A percentile compares a stretch with the other conserved stretches of the same genome.
Conservation (phyloP, 2,329 filamentous ascomycete species). For the Pseudogymnoascus sp. region DNA sequence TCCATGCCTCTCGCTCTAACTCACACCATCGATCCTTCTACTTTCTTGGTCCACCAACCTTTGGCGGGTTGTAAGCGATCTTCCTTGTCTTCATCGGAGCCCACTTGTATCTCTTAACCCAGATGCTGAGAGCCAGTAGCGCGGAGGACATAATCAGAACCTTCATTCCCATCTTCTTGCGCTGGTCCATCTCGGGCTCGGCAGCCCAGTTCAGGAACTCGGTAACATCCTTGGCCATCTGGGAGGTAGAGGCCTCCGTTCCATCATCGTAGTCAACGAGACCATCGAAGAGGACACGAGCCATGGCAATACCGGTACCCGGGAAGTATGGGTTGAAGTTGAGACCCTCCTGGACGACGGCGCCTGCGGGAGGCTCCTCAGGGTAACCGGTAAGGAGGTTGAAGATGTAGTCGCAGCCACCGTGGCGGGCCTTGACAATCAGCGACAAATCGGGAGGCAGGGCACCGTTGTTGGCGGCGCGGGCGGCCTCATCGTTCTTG, state of each 20-base stretch:
- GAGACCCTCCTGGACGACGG: slow-evolving; percentile 75
- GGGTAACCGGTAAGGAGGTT: slow-evolving; percentile 93
- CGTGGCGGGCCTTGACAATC: slow-evolving; percentile 96
- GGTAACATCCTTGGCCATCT: slow-evolving; percentile 99
- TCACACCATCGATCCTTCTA: slow-evolving; percentile 8
- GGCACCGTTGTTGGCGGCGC: slow-evolving; percentile 96
- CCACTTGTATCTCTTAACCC: slow-evolving; percentile 99
- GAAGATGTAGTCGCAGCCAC: slow-evolving; percentile 98
- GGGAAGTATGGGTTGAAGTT: slow-evolving; percentile 99
- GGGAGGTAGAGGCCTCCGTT: slow-evolving; percentile 87
- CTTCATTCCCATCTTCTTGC: slow-evolving; percentile 99
- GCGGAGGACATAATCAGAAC: slow-evolving; percentile 73
- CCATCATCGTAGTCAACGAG: slow-evolving; percentile 97
- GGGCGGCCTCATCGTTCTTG: slow-evolving; percentile 98
- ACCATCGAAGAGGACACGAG: slow-evolving; percentile 94
- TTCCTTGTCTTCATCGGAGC: slow-evolving; percentile 91
- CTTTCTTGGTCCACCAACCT: slow-evolving; percentile 17
- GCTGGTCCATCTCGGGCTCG: slow-evolving; percentile 98
- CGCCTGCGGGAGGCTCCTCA: slow-evolving; percentile 89
- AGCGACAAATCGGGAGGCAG: slow-evolving; percentile 94
- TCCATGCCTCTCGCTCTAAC: slow-evolving; percentile 17
- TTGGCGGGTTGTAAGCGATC: slow-evolving; percentile 78
- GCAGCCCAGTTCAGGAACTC: slow-evolving; percentile 99
- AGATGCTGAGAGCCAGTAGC: slow-evolving; percentile 82
- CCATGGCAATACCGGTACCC: slow-evolving; percentile 98